These are phyloP conservation scores for Lactifluus rugatus DNA, from an alignment of 768 basidiomycete genomes.

Conservation along the genomic window DNA sequence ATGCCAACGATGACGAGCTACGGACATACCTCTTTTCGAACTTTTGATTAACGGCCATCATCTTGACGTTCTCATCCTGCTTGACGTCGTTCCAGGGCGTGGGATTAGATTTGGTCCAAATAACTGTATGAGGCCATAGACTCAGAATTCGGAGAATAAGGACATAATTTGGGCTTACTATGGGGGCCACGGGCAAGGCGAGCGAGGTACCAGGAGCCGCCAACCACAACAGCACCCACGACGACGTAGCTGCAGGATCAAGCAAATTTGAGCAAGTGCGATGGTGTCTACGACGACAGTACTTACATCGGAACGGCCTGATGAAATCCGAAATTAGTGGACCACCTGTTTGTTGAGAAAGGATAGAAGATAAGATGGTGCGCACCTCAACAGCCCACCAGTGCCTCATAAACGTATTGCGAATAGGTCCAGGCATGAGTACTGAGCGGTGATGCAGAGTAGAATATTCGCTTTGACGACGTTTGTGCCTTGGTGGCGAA, in stretches of 20 bases:
- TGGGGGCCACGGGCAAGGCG: conserved; percentile 37
- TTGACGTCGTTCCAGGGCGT: conserved; percentile 83
- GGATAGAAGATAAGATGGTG: background rate
- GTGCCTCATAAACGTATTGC: conserved; percentile 16
- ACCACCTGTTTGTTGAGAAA: background rate
- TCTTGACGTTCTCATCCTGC: conserved; percentile 63
- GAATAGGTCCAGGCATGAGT: conserved; percentile 5
- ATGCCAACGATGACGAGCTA: conserved; percentile 1
- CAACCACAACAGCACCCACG: conserved; percentile 36
- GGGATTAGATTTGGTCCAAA: conserved; percentile 66
- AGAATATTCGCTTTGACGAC: background rate
- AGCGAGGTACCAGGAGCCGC: conserved; percentile 35
- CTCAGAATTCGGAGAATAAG: conserved; percentile 9
- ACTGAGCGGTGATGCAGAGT: background rate
- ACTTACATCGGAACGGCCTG: conserved; percentile 21
- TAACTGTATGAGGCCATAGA: conserved; percentile 28
- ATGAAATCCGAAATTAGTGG: background rate
- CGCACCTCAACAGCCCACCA: conserved; percentile 21
- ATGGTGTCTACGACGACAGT: background rate
- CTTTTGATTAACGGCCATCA: conserved; percentile 59
- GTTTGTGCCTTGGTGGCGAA: conserved; percentile 1
- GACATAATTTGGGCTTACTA: conserved; percentile 22
- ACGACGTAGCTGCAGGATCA: conserved; percentile 33
- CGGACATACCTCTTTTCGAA: conserved; percentile 59
- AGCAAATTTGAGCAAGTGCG: background rate